phyloP scores from a whole-genome alignment of 768 basidiomycete species.

The Naganishia kalamii region DNA sequence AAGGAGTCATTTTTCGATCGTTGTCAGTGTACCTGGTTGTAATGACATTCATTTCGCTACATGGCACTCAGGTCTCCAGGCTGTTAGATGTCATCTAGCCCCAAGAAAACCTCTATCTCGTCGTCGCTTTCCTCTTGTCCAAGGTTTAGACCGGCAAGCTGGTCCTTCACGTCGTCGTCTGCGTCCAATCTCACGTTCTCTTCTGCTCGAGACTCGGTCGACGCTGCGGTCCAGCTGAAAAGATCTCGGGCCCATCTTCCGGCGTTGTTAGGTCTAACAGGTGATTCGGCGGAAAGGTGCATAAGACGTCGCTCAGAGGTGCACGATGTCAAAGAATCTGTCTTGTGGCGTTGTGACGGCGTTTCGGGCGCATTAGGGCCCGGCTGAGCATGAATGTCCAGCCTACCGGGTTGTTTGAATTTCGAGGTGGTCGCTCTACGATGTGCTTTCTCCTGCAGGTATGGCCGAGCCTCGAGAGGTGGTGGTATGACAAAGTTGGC shows the following conservation, averaged over 20 bases:
- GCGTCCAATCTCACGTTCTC: neutral
- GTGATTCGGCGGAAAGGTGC: neutral
- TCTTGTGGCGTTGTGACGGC: neutral
- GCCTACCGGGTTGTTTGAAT: neutral
- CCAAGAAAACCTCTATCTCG: slow-evolving; percentile 8
- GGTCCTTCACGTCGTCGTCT: neutral
- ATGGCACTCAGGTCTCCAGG: neutral
- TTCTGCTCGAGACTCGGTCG: neutral
- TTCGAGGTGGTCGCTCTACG: neutral
- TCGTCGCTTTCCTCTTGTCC: neutral
- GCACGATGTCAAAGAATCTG: neutral
- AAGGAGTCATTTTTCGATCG: neutral
- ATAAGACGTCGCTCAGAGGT: neutral
- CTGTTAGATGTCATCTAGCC: neutral
- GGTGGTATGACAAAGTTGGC: neutral
- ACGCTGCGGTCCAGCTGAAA: neutral
- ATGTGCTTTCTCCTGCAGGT: neutral
- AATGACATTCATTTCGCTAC: neutral
- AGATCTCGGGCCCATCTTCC: neutral
- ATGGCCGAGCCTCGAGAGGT: neutral
- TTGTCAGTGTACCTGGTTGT: slow-evolving; percentile 1
- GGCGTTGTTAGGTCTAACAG: neutral
- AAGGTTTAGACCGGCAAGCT: neutral
- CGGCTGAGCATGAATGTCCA: neutral
- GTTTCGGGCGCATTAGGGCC: neutral